phyloP scores from a whole-genome alignment of 2,329 filamentous ascomycete species.

The Pseudocercospora cruenta region DNA sequence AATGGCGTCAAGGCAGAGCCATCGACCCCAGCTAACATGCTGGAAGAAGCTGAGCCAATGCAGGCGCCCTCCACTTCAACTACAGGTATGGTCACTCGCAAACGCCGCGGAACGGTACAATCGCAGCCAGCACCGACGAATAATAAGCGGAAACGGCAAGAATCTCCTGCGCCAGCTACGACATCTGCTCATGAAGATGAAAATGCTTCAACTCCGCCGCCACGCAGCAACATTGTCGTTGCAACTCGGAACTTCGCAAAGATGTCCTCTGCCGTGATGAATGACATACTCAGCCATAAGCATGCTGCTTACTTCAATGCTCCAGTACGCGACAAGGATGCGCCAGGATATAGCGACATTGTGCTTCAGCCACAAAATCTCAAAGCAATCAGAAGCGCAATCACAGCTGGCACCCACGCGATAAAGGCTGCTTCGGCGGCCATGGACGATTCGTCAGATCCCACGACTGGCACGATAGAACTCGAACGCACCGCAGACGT shows the following conservation, averaged over 20 bases:
- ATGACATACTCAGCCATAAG: conserved; percentile 56
- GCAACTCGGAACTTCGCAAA: conserved; percentile 55
- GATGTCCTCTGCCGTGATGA: conserved; percentile 53
- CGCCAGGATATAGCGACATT: conserved; percentile 56
- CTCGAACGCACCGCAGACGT: conserved; percentile 75
- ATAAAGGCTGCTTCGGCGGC: conserved; percentile 54
- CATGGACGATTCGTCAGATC: conserved; percentile 59
- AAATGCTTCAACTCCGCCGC: conserved; percentile 26
- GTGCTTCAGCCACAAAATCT: conserved; percentile 57
- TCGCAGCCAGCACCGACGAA: conserved; percentile 30
- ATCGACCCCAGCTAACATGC: conserved; percentile 47
- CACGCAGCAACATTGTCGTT: conserved; percentile 42
- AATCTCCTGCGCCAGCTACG: conserved; percentile 27
- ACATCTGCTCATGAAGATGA: conserved; percentile 23
- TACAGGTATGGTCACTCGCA: conserved; percentile 35
- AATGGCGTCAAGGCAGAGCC: conserved; percentile 53
- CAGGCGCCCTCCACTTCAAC: conserved; percentile 32
- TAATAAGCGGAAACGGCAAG: conserved; percentile 49
- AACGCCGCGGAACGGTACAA: conserved; percentile 41
- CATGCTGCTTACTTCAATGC: conserved; percentile 55
- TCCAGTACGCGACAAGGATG: conserved; percentile 54
- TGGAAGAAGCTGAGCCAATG: conserved; percentile 42
- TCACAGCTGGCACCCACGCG: conserved; percentile 58
- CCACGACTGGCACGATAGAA: conserved; percentile 51
- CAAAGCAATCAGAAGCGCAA: conserved; percentile 54